phyloP scores from a whole-genome alignment of 805 yeast genomes.

The Nakazawaea anatomiae region DNA sequence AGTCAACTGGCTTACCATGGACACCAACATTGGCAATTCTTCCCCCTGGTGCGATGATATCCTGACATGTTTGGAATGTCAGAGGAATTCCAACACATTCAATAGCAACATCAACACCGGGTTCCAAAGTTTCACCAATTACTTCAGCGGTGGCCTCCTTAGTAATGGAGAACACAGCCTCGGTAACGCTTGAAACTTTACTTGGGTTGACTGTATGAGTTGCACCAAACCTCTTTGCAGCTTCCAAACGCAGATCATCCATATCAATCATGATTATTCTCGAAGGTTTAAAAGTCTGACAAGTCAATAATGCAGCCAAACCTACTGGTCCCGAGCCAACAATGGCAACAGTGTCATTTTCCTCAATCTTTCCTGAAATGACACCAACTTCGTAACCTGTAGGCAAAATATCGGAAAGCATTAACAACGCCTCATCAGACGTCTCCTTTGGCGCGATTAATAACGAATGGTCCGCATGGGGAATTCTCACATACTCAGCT shows the following conservation, averaged over 20 bases:
- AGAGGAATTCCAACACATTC: slow-evolving; percentile 63
- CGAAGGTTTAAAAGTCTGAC: slow-evolving; percentile 49
- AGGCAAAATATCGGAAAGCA: slow-evolving; percentile 60
- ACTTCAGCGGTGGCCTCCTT: slow-evolving; percentile 17
- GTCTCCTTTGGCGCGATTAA: slow-evolving; percentile 25
- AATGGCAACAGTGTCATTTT: slow-evolving; percentile 56
- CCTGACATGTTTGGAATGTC: slow-evolving; percentile 55
- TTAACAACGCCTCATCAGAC: slow-evolving; percentile 43
- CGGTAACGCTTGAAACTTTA: slow-evolving; percentile 34
- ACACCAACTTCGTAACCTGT: slow-evolving; percentile 67
- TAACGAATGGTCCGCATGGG: slow-evolving; percentile 38
- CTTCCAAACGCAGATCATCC: slow-evolving; percentile 50
- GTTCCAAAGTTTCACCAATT: slow-evolving; percentile 27
- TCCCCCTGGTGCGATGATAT: slow-evolving; percentile 52
- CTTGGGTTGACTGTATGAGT: slow-evolving; percentile 49
- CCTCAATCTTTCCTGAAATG: slow-evolving; percentile 42
- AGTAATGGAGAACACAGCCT: slow-evolving; percentile 29
- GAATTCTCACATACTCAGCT: slow-evolving; percentile 54
- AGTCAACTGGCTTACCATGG: slow-evolving; percentile 36
- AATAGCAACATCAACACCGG: slow-evolving; percentile 58
- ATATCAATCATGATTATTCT: slow-evolving; percentile 52
- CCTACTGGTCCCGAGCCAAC: slow-evolving; percentile 71
- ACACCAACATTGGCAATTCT: slow-evolving; percentile 62
- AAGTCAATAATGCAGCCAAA: slow-evolving; percentile 51
- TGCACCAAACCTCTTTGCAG: slow-evolving; percentile 58